These are phyloP conservation scores for Aspergillus sclerotiicarbonarius DNA, from an alignment of 495 filamentous ascomycete species.

Conservation along the genomic window DNA sequence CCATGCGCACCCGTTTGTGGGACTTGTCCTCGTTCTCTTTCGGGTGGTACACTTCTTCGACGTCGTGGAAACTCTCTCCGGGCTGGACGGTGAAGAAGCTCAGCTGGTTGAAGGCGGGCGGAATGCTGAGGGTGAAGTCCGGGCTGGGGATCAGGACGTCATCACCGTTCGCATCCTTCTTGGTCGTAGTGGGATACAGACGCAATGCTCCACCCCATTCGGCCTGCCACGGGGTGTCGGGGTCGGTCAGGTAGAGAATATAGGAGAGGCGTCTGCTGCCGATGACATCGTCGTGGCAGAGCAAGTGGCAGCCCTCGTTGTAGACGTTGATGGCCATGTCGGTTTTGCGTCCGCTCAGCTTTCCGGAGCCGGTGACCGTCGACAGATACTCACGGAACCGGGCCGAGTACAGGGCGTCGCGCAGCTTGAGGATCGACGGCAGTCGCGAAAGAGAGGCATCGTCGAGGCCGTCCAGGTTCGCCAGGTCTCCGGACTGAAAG, in stretches of 20 bases:
- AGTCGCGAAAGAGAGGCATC: conserved; percentile 76
- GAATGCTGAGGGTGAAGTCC: conserved; percentile 72
- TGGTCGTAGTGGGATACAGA: conserved; percentile 75
- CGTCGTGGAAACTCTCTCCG: conserved; percentile 96
- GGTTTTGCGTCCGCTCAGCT: conserved; percentile 88
- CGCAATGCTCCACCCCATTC: conserved; percentile 94
- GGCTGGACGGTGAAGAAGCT: conserved; percentile 98
- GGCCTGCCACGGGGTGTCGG: conserved; percentile 84
- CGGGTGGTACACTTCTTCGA: conserved; percentile 91
- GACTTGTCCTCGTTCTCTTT: conserved; percentile 60
- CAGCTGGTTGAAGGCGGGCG: conserved; percentile 94
- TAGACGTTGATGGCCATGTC: conserved; percentile 99
- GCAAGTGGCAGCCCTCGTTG: conserved; percentile 88
- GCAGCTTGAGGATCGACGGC: conserved; percentile 79
- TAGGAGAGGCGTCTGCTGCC: conserved; percentile 90
- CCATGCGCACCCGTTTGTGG: conserved; percentile 81
- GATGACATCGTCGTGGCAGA: conserved; percentile 99
- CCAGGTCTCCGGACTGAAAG: conserved; percentile 95
- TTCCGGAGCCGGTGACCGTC: conserved; percentile 76
- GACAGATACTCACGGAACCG: conserved; percentile 87
- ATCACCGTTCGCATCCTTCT: conserved; percentile 61
- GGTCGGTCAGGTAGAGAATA: conserved; percentile 94
- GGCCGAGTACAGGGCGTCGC: conserved; percentile 89
- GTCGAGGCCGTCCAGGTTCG: conserved; percentile 92
- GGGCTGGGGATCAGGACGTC: conserved; percentile 73